phyloP scores from a whole-genome alignment of 306 rosid species.

The Begonia masoniana region DNA sequence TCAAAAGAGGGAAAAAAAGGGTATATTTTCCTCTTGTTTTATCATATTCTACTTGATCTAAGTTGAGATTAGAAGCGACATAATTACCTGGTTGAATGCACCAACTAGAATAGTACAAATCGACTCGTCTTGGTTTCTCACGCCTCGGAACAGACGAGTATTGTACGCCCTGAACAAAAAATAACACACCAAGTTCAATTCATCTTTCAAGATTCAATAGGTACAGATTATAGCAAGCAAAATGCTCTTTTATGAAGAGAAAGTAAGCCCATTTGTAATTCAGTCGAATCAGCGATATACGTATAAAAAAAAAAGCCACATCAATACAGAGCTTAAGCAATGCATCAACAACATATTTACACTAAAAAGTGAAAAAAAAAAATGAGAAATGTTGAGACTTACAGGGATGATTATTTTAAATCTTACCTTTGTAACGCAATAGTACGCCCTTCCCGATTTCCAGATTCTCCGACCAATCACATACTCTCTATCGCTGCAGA shows the following conservation, averaged over 20 bases:
- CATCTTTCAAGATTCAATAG: background rate
- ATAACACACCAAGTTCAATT: background rate
- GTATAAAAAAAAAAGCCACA: background rate
- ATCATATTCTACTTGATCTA: too few species aligned
- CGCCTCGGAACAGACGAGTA: slow-evolving; percentile 37
- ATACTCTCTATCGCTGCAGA: slow-evolving; percentile 50
- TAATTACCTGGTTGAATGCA: slow-evolving; percentile 46
- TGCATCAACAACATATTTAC: too few species aligned
- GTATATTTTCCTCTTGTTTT: too few species aligned
- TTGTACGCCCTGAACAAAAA: slow-evolving; percentile 33
- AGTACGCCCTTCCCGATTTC: slow-evolving; percentile 36
- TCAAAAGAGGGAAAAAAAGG: slow-evolving; percentile 1
- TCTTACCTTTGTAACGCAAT: slow-evolving; percentile 48
- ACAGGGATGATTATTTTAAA: background rate
- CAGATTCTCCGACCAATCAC: slow-evolving; percentile 52
- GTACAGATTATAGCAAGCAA: too few species aligned
- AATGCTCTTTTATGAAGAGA: too few species aligned
- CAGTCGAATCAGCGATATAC: background rate
- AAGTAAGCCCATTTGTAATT: too few species aligned
- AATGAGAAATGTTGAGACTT: background rate
- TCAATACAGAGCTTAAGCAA: too few species aligned
- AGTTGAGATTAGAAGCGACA: background rate
- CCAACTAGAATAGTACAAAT: slow-evolving; percentile 55
- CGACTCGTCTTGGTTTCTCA: slow-evolving; percentile 46
- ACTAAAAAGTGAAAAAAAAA: slow-evolving; percentile 2